These are phyloP conservation scores for Fusarium chaquense DNA, from an alignment of 2,329 filamentous ascomycete species.

Conservation along the genomic window DNA sequence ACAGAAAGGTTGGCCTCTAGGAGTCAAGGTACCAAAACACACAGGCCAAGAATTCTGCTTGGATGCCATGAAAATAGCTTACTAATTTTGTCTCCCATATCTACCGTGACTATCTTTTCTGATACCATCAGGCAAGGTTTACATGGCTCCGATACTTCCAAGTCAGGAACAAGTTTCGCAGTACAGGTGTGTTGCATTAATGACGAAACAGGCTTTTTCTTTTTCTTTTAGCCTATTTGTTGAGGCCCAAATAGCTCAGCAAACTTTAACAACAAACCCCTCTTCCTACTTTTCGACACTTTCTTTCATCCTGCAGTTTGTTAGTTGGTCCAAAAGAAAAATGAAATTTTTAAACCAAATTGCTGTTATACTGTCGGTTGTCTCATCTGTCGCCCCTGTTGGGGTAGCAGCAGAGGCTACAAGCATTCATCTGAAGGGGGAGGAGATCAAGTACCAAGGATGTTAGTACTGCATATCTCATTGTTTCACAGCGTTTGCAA, in stretches of 20 bases:
- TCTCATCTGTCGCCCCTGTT: background rate
- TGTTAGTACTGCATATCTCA: background rate
- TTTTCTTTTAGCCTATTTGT: background rate
- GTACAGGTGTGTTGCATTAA: background rate
- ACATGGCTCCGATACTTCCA: background rate
- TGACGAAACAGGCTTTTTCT: background rate
- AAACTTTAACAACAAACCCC: background rate
- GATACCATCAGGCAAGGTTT: background rate
- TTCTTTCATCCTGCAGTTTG: too few species aligned
- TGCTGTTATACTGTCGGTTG: conserved; percentile 2
- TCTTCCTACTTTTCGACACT: background rate
- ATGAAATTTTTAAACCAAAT: conserved; percentile 24
- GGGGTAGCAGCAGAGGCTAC: conserved; percentile 7
- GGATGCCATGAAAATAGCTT: background rate
- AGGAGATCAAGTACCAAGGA: conserved; percentile 15
- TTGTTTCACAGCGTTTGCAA: background rate
- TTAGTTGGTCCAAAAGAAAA: background rate
- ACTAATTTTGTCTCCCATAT: background rate
- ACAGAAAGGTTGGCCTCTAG: background rate
- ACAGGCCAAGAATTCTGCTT: background rate
- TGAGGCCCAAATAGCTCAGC: background rate
- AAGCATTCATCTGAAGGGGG: background rate
- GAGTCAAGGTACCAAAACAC: background rate
- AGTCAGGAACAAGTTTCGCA: background rate
- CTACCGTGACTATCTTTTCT: background rate